Base-by-base conservation (phyloP, 768 basidiomycete genomes). In the Dioszegia crocea region DNA sequence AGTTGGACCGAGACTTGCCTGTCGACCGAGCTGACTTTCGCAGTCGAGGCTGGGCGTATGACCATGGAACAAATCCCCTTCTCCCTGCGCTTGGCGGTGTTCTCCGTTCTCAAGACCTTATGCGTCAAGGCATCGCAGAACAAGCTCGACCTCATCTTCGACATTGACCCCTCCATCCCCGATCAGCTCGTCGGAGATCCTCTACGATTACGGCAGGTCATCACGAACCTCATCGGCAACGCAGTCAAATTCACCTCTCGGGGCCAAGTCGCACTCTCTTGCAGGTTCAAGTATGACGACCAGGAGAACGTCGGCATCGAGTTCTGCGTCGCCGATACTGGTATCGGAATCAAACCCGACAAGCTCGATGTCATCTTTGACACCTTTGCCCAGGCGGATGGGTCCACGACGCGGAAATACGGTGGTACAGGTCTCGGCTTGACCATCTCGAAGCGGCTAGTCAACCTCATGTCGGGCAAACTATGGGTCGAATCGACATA, bases 61-160 rank as follows among this genome's bases (percentile, higher is more conserved):
- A 98, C 92, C 1, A 96, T 99, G 88, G 96, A 99, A 79, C 87
- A 90, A 27, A 94, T 97, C n/a, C 88, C 93, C 1, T 99, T 94
- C 79, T 97, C 93, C 10, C 83, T 97, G 27, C 88, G 96, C n/a
- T 87, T 91, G 66, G 94, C 91, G 2, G 91, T 97, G 40, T 98
- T 97, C 70, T 91, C 91, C 27, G 96, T 98, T 61, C 84, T 98
- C 72, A 99, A 99, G 80, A 98, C 94, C 0, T 84, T 99, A 57
- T 93, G 97, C 68, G 92, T 97, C 50, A 92, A 93, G 45, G 96
- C 94, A 1, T 89, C 92, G 0, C 93, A 98, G 77, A 93, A 92
- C 78, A 90, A 93, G 68, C 81, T 99, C 59, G 93, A 97, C 76
- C 83, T 99, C 51, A 93, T 92, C 29, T 94, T 96, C 77, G 89